Base-by-base conservation (phyloP, 371 early-diverging fungal species). In the Coemansia sp. region DNA sequence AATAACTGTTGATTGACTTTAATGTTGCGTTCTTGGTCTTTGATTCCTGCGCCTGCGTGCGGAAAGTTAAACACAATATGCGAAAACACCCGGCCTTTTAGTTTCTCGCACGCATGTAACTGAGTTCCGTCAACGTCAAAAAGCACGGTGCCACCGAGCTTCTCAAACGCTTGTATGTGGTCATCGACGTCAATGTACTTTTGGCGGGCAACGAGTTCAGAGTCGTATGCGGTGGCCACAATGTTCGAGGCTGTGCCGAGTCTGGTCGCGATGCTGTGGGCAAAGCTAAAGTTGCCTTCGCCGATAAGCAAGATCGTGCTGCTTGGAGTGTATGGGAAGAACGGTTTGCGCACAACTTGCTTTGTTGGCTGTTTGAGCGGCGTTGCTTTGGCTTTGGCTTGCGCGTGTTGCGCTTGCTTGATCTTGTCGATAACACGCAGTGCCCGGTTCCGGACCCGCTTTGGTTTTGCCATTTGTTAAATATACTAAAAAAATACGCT, bases 31-130 rank as follows among this genome's bases (percentile, higher is more conserved):
- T 88, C 87, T 82, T 94, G 91, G 81, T 97, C 95, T 81, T 95
- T 95, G 69, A 96, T 93, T 29, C 98, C 97, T 10, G 85, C 82
- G 84, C 95, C 97, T 16, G 87, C 89, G 74, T 97, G 97, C 50
- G 97, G 97, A 77, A 97, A 97, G 78, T 95, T 95, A 79, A 97
- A 96, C n/a, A 94, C 87, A 50, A 96, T 90, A 76, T 87, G 90
- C 48, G 85, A 82, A 67, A 91, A 95, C 48, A 77, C 60, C 57
- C 81, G 81, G 39, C 76, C 80, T 51, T 80, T 84, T n/a, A 94
- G 77, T 42, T 70, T 71, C 72, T 85, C 83, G 60, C 69, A 74
- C 50, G 83, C 87, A 1, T 81, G 78, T 50, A 96, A 69, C 51
- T 85, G 75, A 0, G 96, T 95, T 0, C 84, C 93, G 77, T 97